Conservation (phyloP, 306 rosid species). For the Argentina anserina region DNA sequence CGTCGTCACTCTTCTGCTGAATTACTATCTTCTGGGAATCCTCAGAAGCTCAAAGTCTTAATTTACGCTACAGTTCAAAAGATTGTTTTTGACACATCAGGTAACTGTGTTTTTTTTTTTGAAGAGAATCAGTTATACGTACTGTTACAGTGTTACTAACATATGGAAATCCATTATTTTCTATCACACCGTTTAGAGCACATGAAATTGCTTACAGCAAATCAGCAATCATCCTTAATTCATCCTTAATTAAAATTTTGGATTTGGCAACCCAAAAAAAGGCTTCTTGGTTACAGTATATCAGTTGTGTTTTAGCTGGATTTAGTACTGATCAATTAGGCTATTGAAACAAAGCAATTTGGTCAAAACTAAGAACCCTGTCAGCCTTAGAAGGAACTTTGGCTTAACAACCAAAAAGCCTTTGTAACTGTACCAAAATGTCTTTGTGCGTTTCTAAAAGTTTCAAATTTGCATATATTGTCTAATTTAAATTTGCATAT, state of each 20-base stretch:
- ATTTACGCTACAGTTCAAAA: constrained; percentile 78
- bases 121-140: too few relatives aligned
- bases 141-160: neutral
- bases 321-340: neutral
- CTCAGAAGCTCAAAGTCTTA: constrained; percentile 57
- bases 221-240: too few relatives aligned
- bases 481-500: neutral
- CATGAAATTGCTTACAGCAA: neutral
- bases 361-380: neutral
- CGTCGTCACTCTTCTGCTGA: constrained; percentile 91
- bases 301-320: neutral
- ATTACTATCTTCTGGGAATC: constrained; percentile 66
- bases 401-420: neutral
- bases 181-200: neutral
- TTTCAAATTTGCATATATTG: neutral
- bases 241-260: neutral
- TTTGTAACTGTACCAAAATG: neutral
- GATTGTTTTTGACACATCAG: constrained; percentile 60
- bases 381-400: neutral
- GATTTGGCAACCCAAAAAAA: neutral
- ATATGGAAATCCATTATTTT: neutral
- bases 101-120: too few relatives aligned
- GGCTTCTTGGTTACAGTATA: neutral
- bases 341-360: neutral
- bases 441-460: neutral